Base-by-base conservation (phyloP, 2,329 filamentous ascomycete genomes). In the Macroventuria anomochaeta region DNA sequence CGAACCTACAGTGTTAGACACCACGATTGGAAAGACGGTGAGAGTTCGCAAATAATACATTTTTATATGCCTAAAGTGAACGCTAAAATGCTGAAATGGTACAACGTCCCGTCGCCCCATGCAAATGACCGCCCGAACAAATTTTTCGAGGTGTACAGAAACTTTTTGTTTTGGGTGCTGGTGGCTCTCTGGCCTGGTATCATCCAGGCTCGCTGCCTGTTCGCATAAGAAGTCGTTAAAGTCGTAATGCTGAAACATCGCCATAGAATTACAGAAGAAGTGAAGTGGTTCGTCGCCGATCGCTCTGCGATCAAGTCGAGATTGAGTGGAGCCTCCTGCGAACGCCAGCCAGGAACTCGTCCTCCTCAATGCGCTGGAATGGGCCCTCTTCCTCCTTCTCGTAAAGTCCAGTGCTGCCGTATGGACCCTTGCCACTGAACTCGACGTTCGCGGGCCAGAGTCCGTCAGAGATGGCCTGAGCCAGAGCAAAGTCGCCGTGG, bases 381-480 rank as follows among this genome's bases (percentile, higher is more conserved):
- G 68, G 68, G 5, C 72, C 71, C 53, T 79, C 78, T 44, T 78
- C 75, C 37, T 76, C 73, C 50, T 81, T 81, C 49, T 77, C 79
- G 53, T 81, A 82, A 7, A 80, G 70, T 1, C 79, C 79, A 13
- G 77, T 79, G 58, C 74, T 77, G 18, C 79, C 79, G 54, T 80
- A 82, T 1, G 79, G 79, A 0, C 79, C 79, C 60, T 81, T 80
- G 34, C 78, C 69, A 67, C 73, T 69, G 53, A 73, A 68, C 8
- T 65, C 66, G 26, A 69, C 59, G 10, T 64, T 61, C 15, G 63
- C 64, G 2, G 78, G 78, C 77, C 78, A 81, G 7, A 65, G 50
- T 12, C 77, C 77, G 15, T 69, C 62, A 1, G 75, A 76, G 1
- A 70, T 63, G 8, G 79, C 62, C 55, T 78, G 73, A 2, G 77